Conservation (phyloP, 2,329 filamentous ascomycete genomes). For the Rutstroemia sp. region DNA sequence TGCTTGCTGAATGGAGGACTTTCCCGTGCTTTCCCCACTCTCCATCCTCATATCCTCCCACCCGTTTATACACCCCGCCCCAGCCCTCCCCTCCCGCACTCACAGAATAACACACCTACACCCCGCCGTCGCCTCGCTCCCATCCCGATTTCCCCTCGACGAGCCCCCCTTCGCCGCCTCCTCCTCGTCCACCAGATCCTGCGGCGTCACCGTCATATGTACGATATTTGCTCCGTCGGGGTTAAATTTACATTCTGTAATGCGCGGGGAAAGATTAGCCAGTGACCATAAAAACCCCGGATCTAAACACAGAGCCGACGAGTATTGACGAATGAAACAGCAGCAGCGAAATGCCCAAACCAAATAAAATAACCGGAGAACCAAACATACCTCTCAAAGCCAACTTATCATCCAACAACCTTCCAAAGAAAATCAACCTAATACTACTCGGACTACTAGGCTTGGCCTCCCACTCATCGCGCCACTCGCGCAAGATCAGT, state of each 20-base stretch:
- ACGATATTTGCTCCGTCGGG: slow-evolving; percentile 72
- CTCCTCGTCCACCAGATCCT: slow-evolving; percentile 74
- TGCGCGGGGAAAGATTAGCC: neutral
- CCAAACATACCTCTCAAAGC: slow-evolving; percentile 64
- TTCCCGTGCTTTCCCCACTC: neutral
- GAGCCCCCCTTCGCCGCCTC: slow-evolving; percentile 28
- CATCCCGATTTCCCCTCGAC: slow-evolving; percentile 40
- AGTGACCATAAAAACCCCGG: no score
- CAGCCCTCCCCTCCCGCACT: slow-evolving; percentile 7
- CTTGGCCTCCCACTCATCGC: slow-evolving; percentile 81
- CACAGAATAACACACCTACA: slow-evolving; percentile 60
- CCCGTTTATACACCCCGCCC: neutral
- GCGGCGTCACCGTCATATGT: slow-evolving; percentile 89
- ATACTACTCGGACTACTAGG: slow-evolving; percentile 85
- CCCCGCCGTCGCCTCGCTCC: slow-evolving; percentile 47
- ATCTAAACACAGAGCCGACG: no score
- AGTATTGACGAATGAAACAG: neutral
- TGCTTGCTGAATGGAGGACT: no score
- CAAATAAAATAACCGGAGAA: neutral
- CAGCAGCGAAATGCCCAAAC: neutral
- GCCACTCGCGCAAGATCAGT: slow-evolving; percentile 87
- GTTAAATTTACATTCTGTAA: slow-evolving; percentile 70
- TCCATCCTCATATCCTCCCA: neutral
- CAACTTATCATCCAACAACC: slow-evolving; percentile 82
- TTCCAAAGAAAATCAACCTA: slow-evolving; percentile 84